Percentiles rank a stretch among this genome's conserved stretches.
phyloP scores from a whole-genome alignment of 371 early-diverging fungal species.

The Haplosporangium sp. region DNA sequence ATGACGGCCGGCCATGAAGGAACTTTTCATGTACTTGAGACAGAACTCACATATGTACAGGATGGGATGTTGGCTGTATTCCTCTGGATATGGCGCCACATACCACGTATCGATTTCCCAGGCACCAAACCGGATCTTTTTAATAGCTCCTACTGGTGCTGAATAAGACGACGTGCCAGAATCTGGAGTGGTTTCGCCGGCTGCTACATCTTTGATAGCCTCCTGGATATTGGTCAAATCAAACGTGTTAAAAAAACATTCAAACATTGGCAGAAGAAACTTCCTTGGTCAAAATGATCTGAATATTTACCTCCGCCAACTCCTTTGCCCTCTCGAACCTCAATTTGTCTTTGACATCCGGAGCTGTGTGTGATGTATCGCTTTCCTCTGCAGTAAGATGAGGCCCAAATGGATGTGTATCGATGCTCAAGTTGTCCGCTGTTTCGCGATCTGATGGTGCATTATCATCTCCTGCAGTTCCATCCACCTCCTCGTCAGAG shows the following conservation, averaged over 20 bases:
- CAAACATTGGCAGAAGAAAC: no score
- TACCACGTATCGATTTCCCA: slow-evolving; percentile 97
- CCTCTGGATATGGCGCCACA: slow-evolving; percentile 98
- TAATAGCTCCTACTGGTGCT: slow-evolving; percentile 63
- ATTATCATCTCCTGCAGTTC: background rate
- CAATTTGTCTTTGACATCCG: slow-evolving; percentile 60
- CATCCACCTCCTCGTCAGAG: slow-evolving; percentile 1
- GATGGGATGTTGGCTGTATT: slow-evolving; percentile 76
- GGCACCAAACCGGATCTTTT: slow-evolving; percentile 83
- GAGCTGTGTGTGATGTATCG: slow-evolving; percentile 62
- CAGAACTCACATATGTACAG: slow-evolving; percentile 98
- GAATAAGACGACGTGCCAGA: slow-evolving; percentile 16
- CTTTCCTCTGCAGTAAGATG: slow-evolving; percentile 67
- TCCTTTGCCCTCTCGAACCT: slow-evolving; percentile 60
- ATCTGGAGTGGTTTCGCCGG: slow-evolving; percentile 7
- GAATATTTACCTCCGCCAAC: slow-evolving; percentile 56
- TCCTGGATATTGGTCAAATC: slow-evolving; percentile 7
- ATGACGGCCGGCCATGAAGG: slow-evolving; percentile 75
- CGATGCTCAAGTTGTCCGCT: slow-evolving; percentile 1
- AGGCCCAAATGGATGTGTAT: slow-evolving; percentile 60
- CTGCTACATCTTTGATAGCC: slow-evolving; percentile 7
- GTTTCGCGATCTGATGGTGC: slow-evolving; percentile 4
- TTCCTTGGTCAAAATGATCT: no score
- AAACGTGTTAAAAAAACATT: background rate
- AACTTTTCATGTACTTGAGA: slow-evolving; percentile 92